phyloP scores from a whole-genome alignment of 345 rosid genomes.

The Carallia pectinifolia region DNA sequence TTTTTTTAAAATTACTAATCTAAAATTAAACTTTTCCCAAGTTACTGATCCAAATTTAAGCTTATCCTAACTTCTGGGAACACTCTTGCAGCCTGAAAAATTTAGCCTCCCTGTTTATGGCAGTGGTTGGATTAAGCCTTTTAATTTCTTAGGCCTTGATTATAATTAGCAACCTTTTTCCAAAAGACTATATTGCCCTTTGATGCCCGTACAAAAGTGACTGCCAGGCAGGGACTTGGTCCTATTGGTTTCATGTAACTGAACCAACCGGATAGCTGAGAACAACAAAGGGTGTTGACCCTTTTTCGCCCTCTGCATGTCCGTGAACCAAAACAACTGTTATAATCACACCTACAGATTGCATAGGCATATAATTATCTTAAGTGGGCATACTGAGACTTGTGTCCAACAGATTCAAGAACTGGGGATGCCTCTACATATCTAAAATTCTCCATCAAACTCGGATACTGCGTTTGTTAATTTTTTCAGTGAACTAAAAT shows the following conservation, averaged over 20 bases:
- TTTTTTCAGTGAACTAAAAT: too few relatives aligned
- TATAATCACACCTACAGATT: background rate
- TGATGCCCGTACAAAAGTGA: background rate
- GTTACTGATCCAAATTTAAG: too few relatives aligned
- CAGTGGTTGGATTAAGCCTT: conserved; percentile 16
- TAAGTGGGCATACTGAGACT: too few relatives aligned
- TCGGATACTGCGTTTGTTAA: too few relatives aligned
- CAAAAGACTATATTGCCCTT: background rate
- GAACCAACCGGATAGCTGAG: conserved; percentile 9
- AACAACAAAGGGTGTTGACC: conserved; percentile 7
- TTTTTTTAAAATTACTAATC: too few relatives aligned
- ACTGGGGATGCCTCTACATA: too few relatives aligned
- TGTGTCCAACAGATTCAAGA: too few relatives aligned
- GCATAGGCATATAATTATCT: too few relatives aligned
- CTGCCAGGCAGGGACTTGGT: background rate
- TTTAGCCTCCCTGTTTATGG: background rate
- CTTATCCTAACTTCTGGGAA: background rate
- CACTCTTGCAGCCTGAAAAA: background rate
- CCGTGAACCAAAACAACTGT: background rate
- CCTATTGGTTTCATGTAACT: conserved; percentile 15
- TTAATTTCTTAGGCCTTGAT: conserved; percentile 2
- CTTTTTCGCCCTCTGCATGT: conserved; percentile 7
- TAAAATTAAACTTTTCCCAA: too few relatives aligned
- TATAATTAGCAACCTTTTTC: background rate
- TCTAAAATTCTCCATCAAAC: background rate